These are phyloP conservation scores for Myriosclerotinia curreyana DNA, from an alignment of 2,329 filamentous ascomycete genomes.

Conservation along the genomic window DNA sequence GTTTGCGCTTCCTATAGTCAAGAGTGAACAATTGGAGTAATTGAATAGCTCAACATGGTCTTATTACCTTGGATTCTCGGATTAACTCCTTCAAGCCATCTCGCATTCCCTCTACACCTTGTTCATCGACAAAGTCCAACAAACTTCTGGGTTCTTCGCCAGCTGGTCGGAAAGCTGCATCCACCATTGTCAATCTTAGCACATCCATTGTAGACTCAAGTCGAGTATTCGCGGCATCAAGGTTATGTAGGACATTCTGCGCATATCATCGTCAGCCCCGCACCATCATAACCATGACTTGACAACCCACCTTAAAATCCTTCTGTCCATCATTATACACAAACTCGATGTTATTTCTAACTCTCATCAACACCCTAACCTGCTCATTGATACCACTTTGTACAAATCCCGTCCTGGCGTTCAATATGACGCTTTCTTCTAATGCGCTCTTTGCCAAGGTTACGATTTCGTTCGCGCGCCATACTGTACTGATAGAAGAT, in stretches of 20 bases:
- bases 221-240: slow-evolving; percentile 64
- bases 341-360: slow-evolving; percentile 51
- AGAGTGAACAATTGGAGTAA: background rate
- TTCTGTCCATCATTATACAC: slow-evolving; percentile 57
- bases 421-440: slow-evolving; percentile 73
- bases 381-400: slow-evolving; percentile 59
- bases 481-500: slow-evolving; percentile 76
- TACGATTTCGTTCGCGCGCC: slow-evolving; percentile 83
- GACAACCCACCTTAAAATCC: slow-evolving; percentile 49
- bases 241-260: slow-evolving; percentile 55
- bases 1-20: slow-evolving; percentile 56
- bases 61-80: slow-evolving; percentile 61
- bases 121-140: slow-evolving; percentile 74
- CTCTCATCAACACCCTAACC: slow-evolving; percentile 49
- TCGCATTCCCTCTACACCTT: slow-evolving; percentile 62
- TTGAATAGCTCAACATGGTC: background rate
- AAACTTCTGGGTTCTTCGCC: slow-evolving; percentile 60
- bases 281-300: background rate
- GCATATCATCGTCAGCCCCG: slow-evolving; percentile 22
- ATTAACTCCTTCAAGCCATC: slow-evolving; percentile 68
- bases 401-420: slow-evolving; percentile 67
- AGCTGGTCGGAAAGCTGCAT: slow-evolving; percentile 58
- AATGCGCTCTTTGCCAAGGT: slow-evolving; percentile 70
- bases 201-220: slow-evolving; percentile 65
- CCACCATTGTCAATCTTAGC: slow-evolving; percentile 62